phyloP scores from a whole-genome alignment of 2,329 filamentous ascomycete genomes.

The Chrysoporthe cubensis region DNA sequence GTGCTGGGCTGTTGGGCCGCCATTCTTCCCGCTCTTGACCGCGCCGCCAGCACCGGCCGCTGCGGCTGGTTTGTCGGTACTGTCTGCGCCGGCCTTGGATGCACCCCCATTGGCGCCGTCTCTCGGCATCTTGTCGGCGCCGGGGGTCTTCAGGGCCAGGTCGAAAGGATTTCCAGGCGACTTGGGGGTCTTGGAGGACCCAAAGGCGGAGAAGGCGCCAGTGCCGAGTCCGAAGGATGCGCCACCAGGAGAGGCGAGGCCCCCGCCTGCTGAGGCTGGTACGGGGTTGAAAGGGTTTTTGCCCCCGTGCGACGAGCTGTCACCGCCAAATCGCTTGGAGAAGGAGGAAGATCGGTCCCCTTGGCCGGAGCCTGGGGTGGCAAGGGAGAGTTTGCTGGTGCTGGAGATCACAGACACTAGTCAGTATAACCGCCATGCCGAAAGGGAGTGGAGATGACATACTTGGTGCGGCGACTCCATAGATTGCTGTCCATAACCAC shows the following conservation, averaged over 20 bases:
- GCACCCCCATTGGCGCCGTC: constrained; percentile 43
- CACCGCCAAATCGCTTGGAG: constrained; percentile 75
- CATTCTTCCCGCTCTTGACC: constrained; percentile 31
- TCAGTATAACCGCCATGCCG: neutral
- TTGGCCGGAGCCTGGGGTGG: constrained; percentile 65
- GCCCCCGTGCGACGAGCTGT: constrained; percentile 74
- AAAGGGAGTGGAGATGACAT: constrained; percentile 41
- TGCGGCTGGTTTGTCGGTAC: constrained; percentile 45
- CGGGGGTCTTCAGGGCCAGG: constrained; percentile 65
- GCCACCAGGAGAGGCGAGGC: constrained; percentile 72
- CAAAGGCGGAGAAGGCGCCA: constrained; percentile 96
- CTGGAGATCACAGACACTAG: constrained; percentile 48
- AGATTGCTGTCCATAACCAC: constrained; percentile 61
- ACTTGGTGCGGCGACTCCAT: constrained; percentile 87
- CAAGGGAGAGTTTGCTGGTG: constrained; percentile 88
- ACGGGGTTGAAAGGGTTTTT: constrained; percentile 79
- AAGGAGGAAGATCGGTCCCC: constrained; percentile 65
- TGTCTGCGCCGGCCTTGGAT: constrained; percentile 52
- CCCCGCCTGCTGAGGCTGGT: constrained; percentile 66
- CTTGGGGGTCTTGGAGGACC: constrained; percentile 85
- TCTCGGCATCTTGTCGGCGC: constrained; percentile 63
- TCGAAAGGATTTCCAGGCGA: constrained; percentile 81
- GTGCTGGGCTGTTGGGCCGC: constrained; percentile 44
- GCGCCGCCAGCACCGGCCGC: constrained; percentile 45
- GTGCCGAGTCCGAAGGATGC: constrained; percentile 92